These are phyloP conservation scores for Claviceps spartinae DNA, from an alignment of 2,329 filamentous ascomycete species.

Conservation along the genomic window DNA sequence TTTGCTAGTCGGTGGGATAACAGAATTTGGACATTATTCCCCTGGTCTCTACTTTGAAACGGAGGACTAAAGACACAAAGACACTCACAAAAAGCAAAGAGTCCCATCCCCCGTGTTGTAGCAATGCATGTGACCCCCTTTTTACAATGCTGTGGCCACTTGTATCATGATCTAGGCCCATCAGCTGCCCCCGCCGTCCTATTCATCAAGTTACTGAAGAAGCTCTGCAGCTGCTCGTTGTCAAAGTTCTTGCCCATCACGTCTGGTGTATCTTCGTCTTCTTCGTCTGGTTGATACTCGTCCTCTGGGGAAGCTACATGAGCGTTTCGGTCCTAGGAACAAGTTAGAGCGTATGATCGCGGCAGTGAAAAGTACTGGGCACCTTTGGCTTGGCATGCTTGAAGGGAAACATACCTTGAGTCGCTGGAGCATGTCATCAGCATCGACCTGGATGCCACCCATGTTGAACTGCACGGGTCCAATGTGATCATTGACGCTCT, in stretches of 20 bases:
- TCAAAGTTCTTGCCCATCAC: conserved; percentile 32
- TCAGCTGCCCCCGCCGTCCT: conserved; percentile 24
- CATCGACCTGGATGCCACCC: conserved; percentile 91
- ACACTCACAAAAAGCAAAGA: not conserved
- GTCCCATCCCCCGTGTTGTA: not conserved
- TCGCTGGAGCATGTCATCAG: conserved; percentile 80
- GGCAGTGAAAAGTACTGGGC: not conserved
- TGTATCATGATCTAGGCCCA: conserved; percentile 8
- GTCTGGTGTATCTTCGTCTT: conserved; percentile 22
- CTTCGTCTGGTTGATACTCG: conserved; percentile 9
- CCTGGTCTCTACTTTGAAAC: too few species aligned
- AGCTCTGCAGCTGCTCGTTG: conserved; percentile 44
- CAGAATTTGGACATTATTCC: not conserved
- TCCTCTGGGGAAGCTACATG: conserved; percentile 32
- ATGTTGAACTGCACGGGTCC: conserved; percentile 96
- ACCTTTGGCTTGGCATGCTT: not conserved
- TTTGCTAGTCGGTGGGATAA: not conserved
- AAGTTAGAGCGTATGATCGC: not conserved
- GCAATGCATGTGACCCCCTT: not conserved
- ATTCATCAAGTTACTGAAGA: conserved; percentile 48
- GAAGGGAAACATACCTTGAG: conserved; percentile 47
- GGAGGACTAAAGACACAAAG: too few species aligned
- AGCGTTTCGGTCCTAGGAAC: conserved; percentile 40
- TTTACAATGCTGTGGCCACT: not conserved
- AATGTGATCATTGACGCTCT: conserved; percentile 61